Percentiles rank a stretch among this genome's conserved stretches.
These are phyloP conservation scores for Sclerotinia nivalis DNA, from an alignment of 2,329 filamentous ascomycete species.

Conservation along the genomic window DNA sequence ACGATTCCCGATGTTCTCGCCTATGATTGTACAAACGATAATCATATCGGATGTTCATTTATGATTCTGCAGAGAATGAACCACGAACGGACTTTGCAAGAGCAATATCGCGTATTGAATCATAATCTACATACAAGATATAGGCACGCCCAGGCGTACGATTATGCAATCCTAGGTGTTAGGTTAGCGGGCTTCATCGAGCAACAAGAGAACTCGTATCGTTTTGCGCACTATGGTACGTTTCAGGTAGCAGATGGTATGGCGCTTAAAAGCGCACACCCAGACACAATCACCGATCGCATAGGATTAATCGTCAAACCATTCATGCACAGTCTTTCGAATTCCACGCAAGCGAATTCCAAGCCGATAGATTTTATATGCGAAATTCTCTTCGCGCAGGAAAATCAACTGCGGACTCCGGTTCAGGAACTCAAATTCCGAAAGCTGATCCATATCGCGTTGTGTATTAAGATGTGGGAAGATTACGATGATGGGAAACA, in stretches of 20 bases:
- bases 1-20: not conserved
- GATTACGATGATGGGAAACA: not conserved
- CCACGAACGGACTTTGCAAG: not conserved
- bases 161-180: not conserved
- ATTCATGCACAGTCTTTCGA: not conserved
- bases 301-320: not conserved
- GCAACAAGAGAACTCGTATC: not conserved
- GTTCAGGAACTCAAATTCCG: not conserved
- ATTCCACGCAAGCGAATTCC: not conserved
- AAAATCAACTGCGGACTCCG: not conserved
- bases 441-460: not conserved
- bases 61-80: not conserved
- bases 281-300: not conserved
- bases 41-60: not conserved
- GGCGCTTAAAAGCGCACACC: not conserved
- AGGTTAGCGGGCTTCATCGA: not conserved
- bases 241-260: not conserved
- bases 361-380: not conserved
- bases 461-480: not conserved
- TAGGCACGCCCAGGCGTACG: rapidly evolving
- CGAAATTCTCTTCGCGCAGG: not conserved
- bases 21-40: not conserved
- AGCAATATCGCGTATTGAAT: not conserved
- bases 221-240: not conserved
- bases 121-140: too few relatives aligned